Conservation (phyloP, 2,329 filamentous ascomycete species). For the Helotiales sp. region DNA sequence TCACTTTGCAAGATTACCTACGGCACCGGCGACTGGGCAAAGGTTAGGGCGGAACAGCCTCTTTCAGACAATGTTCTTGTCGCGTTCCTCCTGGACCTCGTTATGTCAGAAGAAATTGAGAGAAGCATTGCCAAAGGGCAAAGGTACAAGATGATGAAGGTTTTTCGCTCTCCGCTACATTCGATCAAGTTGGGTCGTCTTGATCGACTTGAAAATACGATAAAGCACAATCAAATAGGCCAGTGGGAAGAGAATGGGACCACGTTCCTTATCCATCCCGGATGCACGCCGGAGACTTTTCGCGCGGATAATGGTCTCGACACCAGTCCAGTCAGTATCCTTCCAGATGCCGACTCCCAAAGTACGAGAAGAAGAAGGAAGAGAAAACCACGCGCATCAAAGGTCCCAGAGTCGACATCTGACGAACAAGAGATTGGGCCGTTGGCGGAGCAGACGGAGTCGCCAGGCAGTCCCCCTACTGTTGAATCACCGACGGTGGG, state of each 20-base stretch:
- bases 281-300: neutral
- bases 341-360: no score
- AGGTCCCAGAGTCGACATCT: neutral
- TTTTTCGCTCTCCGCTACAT: neutral
- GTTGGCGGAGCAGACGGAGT: no score
- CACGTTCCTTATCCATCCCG: neutral
- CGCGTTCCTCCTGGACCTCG: constrained; percentile 19
- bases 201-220: neutral
- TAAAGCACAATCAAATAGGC: neutral
- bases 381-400: neutral
- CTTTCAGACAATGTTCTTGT: constrained; percentile 6
- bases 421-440: no score
- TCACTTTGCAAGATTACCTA: constrained; percentile 4
- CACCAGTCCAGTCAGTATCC: no score
- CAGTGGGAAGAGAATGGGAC: neutral
- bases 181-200: neutral
- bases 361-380: neutral
- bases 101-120: constrained; percentile 19
- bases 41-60: constrained; percentile 3
- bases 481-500: no score
- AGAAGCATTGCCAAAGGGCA: neutral
- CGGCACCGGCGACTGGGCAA: constrained; percentile 1
- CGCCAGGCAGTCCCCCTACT: no score
- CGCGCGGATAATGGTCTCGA: no score
- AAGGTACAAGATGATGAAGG: neutral